phyloP scores from a whole-genome alignment of 2,329 filamentous ascomycete genomes.

The Colletotrichum spinosum region DNA sequence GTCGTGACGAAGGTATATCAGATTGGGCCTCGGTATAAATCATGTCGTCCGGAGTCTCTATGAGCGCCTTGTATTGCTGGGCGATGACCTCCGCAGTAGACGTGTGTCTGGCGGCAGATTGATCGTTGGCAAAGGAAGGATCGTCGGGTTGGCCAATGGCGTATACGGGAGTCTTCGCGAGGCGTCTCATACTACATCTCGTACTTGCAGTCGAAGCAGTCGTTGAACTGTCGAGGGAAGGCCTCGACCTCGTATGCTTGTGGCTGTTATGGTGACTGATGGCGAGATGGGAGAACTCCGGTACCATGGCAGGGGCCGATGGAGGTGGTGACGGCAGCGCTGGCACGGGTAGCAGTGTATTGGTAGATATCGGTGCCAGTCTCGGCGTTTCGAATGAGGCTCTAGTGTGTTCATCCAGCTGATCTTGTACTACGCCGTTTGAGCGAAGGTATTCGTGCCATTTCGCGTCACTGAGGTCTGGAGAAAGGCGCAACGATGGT shows the following conservation, averaged over 20 bases:
- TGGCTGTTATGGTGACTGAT: conserved; percentile 38
- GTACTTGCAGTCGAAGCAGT: conserved; percentile 37
- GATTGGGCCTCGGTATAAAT: conserved; percentile 44
- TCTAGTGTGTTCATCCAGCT: conserved; percentile 40
- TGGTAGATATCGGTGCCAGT: too few relatives aligned
- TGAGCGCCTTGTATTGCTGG: conserved; percentile 61
- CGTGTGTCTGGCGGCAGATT: conserved; percentile 46
- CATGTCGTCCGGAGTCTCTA: conserved; percentile 54
- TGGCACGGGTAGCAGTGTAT: neutral
- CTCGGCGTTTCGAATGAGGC: conserved; percentile 31
- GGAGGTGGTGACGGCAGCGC: conserved; percentile 19
- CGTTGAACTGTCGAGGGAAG: conserved; percentile 38
- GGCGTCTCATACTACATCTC: conserved; percentile 52
- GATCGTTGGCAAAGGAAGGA: conserved; percentile 40
- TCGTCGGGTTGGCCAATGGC: conserved; percentile 62
- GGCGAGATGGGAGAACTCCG: conserved; percentile 53
- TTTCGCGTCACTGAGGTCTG: conserved; percentile 49
- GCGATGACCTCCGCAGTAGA: conserved; percentile 62
- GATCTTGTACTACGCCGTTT: conserved; percentile 35
- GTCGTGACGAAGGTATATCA: conserved; percentile 41
- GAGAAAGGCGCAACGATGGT: conserved; percentile 41
- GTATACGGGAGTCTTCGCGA: conserved; percentile 64
- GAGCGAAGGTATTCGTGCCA: conserved; percentile 47
- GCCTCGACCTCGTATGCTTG: conserved; percentile 9
- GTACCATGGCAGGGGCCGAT: conserved; percentile 42